phyloP scores from a whole-genome alignment of 495 filamentous ascomycete genomes.

The Aspergillus cristatus region DNA sequence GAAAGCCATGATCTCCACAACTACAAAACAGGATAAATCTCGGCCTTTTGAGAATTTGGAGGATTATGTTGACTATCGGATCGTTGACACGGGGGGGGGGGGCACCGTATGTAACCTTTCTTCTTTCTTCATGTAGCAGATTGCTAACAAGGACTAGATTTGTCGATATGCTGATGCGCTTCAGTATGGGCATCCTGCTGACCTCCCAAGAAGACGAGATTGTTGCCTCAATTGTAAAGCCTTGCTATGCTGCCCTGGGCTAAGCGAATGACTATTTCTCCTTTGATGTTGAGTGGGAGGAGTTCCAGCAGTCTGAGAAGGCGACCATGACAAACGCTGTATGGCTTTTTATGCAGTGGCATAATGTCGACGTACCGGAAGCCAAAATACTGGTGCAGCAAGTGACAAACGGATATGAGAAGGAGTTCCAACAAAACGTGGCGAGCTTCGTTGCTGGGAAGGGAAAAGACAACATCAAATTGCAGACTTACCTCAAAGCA shows the following conservation, averaged over 20 bases:
- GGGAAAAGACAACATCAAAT: conserved; percentile 3
- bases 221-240: conserved; percentile 7
- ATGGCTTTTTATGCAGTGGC: conserved; percentile 18
- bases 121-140: neutral
- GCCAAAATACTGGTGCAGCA: conserved; percentile 9
- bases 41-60: conserved; percentile 10
- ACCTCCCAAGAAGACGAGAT: conserved; percentile 7
- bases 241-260: conserved; percentile 16
- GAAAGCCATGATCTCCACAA: conserved; percentile 16
- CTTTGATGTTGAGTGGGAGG: conserved; percentile 18
- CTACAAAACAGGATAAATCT: conserved; percentile 13
- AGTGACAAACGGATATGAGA: conserved; percentile 10
- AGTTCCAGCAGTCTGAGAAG: conserved; percentile 7
- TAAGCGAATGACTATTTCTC: conserved; percentile 18
- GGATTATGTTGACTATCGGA: conserved; percentile 17
- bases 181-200: conserved; percentile 14
- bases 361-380: conserved; percentile 5
- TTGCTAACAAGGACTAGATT: conserved; percentile 3
- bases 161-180: conserved; percentile 14
- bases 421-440: conserved; percentile 6
- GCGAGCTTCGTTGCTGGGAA: conserved; percentile 5
- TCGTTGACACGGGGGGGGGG: conserved; percentile 16
- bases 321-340: conserved; percentile 13
- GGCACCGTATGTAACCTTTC: conserved; percentile 8
- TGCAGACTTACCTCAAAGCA: conserved; percentile 9